Evolutionary conservation across 2,329 filamentous ascomycete species (phyloP).

Genomic region (Aspergillus cejpii): DNA sequence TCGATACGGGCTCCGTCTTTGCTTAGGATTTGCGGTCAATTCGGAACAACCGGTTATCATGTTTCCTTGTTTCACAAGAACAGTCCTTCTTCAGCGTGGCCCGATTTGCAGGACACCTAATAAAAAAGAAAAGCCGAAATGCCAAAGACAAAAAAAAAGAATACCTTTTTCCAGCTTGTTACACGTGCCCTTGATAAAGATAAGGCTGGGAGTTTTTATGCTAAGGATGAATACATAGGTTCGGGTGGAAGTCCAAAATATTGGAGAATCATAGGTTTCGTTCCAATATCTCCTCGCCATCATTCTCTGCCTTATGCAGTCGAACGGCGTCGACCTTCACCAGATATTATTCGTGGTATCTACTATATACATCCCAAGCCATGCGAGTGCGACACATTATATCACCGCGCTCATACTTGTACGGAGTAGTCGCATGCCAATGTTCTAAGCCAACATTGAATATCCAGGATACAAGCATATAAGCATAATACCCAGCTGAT

Average conservation of each 20-base stretch:
- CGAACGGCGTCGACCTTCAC: conserved; percentile 7
- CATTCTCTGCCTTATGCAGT: neutral
- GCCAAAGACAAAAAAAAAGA: conserved; percentile 33
- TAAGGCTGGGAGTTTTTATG: conserved; percentile 27
- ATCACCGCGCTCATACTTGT: neutral
- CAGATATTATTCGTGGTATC: no score
- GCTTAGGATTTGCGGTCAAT: conserved; percentile 32
- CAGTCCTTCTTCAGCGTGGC: conserved; percentile 25
- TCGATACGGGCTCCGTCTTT: conserved; percentile 35
- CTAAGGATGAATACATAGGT: conserved; percentile 34
- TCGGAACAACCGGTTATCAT: conserved; percentile 30
- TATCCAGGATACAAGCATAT: no score
- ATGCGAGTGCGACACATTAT: neutral
- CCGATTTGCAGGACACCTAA: conserved; percentile 26
- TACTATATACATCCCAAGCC: neutral
- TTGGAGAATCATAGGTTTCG: conserved; percentile 19
- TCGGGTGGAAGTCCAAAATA: conserved; percentile 29
- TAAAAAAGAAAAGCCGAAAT: conserved; percentile 29
- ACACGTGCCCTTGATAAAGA: conserved; percentile 8
- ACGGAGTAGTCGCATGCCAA: neutral
- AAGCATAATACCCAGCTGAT: no score
- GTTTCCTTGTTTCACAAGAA: conserved; percentile 27
- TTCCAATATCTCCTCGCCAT: conserved; percentile 10
- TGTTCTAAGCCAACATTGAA: no score
- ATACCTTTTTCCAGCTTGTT: conserved; percentile 33